These are phyloP conservation scores for Stemphylium vesicarium DNA, from an alignment of 2,329 filamentous ascomycete genomes.

Conservation along the genomic window DNA sequence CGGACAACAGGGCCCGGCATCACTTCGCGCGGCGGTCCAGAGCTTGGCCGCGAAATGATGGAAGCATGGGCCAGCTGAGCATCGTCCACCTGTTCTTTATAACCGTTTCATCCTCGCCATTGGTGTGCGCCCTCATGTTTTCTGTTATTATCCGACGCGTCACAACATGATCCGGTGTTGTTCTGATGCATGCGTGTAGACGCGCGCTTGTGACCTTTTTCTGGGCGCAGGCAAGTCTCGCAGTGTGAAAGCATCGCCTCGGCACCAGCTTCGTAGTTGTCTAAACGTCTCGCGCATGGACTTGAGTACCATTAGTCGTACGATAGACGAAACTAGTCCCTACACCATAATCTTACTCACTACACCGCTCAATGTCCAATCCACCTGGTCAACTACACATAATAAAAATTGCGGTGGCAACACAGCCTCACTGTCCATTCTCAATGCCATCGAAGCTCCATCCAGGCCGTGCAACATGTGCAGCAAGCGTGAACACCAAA, in stretches of 20 bases:
- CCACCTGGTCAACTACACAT: too few species aligned
- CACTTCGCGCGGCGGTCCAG: constrained; percentile 10
- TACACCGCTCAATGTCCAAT: too few species aligned
- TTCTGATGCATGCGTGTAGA: too few species aligned
- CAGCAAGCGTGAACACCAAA: background rate
- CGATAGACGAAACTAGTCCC: too few species aligned
- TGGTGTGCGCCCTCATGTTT: background rate
- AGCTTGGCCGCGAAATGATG: constrained; percentile 15
- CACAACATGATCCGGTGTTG: background rate
- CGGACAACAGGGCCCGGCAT: background rate
- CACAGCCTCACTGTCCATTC: background rate
- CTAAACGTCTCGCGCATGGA: too few species aligned
- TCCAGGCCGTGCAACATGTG: constrained; percentile 1
- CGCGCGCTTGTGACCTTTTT: too few species aligned
- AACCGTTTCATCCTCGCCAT: background rate
- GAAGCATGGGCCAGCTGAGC: constrained; percentile 11
- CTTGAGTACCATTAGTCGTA: too few species aligned
- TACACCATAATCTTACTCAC: too few species aligned
- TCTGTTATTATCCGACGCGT: background rate
- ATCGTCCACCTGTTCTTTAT: constrained; percentile 9
- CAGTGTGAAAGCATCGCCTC: too few species aligned
- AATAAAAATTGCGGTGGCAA: background rate
- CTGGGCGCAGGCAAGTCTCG: too few species aligned
- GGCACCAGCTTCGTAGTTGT: too few species aligned
- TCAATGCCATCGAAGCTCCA: background rate